Percentiles rank a stretch among this genome's conserved stretches.
Conservation (phyloP, 176 grass and related monocot species). For the Bolboschoenus planiculmis region DNA sequence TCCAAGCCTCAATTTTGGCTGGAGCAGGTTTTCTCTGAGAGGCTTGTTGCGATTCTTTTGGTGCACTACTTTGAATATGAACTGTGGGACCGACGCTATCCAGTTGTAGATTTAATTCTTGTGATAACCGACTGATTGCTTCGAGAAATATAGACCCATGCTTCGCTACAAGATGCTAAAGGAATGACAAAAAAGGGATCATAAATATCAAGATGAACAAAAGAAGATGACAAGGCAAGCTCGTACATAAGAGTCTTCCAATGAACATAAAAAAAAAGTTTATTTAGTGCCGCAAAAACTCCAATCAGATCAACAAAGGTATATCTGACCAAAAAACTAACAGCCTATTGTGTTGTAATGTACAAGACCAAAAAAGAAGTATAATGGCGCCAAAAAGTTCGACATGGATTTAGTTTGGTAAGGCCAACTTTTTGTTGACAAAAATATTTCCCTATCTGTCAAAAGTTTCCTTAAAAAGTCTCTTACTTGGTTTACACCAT, state of each 20-base stretch:
- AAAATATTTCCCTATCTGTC: background rate
- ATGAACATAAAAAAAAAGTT: background rate
- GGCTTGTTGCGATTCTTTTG: slow-evolving; percentile 26
- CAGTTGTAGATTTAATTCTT: slow-evolving; percentile 56
- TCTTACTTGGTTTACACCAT: slow-evolving; percentile 90
- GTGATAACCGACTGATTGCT: slow-evolving; percentile 49
- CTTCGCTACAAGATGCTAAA: slow-evolving; percentile 57
- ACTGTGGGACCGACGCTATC: slow-evolving; percentile 33
- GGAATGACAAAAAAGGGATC: slow-evolving; percentile 20
- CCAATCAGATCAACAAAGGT: background rate
- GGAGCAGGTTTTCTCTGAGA: slow-evolving; percentile 41
- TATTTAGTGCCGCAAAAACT: background rate
- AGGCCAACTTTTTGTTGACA: background rate
- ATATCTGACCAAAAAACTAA: background rate
- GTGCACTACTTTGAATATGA: slow-evolving; percentile 14
- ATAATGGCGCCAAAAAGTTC: background rate
- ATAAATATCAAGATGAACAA: slow-evolving; percentile 12
- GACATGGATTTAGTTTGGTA: background rate
- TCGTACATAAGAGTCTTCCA: background rate
- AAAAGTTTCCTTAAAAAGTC: background rate
- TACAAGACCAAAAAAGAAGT: background rate
- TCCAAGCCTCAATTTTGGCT: slow-evolving; percentile 64
- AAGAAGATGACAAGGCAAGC: background rate
- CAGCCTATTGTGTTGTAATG: background rate
- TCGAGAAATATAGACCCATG: slow-evolving; percentile 61